Evolutionary conservation across 768 basidiomycete genomes (phyloP), one percentile per base, ranked within the genome.

Genomic region (Pleurotus giganteus): DNA sequence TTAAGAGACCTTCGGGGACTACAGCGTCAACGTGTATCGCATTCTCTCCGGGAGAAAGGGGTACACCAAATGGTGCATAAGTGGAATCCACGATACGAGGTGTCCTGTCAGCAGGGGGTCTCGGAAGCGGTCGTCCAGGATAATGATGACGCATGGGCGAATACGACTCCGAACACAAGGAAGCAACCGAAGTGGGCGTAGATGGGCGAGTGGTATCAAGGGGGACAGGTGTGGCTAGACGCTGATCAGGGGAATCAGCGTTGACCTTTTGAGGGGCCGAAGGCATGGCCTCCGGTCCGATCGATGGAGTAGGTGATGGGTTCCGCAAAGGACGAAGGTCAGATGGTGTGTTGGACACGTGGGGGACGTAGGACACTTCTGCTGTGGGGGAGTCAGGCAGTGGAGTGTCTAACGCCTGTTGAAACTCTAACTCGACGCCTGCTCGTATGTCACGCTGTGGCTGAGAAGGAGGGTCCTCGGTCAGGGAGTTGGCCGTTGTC

Each of bases 71-170:
- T 64, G 68, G 60, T 19, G 67, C 69, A 57, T 71, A 71, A 6
- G 67, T 67, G 15, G 75, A 73, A 61, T 74, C 73, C 8, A 71
- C 59, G n/a, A 62, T 57, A 37, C 63, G 66, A 17, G 63, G 52
- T 24, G 29, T 51, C 11, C 49, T 29, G 7, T 58, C 58, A 7
- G 71, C 73, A 19, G 77, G 76, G 13, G 70, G 69, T 19, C 69
- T 74, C 4, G 84, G 84, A n/a, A 85, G 71, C 31, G 84, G 84
- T 32, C 84, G 65, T 3, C 84, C 80, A 23, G 73, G 71, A 60
- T 83, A 84, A 63, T 82, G 83, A 53, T 71, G 76, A 9, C 72
- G 66, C 7, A 61, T 64, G 2, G 69, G 62, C 39, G 61, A 34
- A 53, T 58, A 13, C 19, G 56, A n/a, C 39, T 43, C 53, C 45